phyloP scores from a whole-genome alignment of 2,329 filamentous ascomycete species.

The Penicillium hordei region DNA sequence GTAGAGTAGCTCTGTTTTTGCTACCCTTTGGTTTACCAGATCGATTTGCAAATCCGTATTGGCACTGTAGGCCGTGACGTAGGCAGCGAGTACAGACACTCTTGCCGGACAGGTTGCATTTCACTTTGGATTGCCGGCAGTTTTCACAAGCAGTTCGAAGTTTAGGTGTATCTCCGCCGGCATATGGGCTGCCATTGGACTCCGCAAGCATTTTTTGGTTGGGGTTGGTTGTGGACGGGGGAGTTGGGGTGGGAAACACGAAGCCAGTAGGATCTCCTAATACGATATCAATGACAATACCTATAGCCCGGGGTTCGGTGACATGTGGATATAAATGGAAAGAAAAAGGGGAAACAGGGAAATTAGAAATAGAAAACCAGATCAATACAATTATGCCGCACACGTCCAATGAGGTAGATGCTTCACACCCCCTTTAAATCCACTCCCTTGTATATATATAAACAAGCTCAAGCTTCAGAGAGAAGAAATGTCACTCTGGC shows the following conservation, averaged over 20 bases:
- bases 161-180: slow-evolving; percentile 33
- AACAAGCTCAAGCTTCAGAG: slow-evolving; percentile 23
- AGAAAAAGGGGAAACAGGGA: slow-evolving; percentile 1
- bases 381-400: slow-evolving; percentile 1
- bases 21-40: slow-evolving; percentile 44
- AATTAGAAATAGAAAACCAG: slow-evolving; percentile 5
- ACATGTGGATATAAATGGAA: slow-evolving; percentile 7
- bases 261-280: slow-evolving; percentile 1
- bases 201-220: slow-evolving; percentile 30
- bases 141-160: slow-evolving; percentile 42
- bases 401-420: slow-evolving; percentile 12
- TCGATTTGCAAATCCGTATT: slow-evolving; percentile 41
- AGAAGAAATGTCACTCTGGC: slow-evolving; percentile 28
- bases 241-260: background rate
- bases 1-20: slow-evolving; percentile 40
- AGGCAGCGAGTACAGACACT: slow-evolving; percentile 40
- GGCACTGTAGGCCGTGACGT: slow-evolving; percentile 39
- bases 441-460: slow-evolving; percentile 19
- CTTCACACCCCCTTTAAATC: background rate
- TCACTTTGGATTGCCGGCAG: slow-evolving; percentile 43
- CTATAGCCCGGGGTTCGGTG: background rate
- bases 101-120: slow-evolving; percentile 40
- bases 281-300: background rate
- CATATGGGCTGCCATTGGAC: slow-evolving; percentile 24
- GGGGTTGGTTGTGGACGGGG: background rate